Evolutionary conservation across 371 early-diverging fungal genomes (phyloP), one percentile per base, ranked within the genome.

Genomic region (Mucor indicus): DNA sequence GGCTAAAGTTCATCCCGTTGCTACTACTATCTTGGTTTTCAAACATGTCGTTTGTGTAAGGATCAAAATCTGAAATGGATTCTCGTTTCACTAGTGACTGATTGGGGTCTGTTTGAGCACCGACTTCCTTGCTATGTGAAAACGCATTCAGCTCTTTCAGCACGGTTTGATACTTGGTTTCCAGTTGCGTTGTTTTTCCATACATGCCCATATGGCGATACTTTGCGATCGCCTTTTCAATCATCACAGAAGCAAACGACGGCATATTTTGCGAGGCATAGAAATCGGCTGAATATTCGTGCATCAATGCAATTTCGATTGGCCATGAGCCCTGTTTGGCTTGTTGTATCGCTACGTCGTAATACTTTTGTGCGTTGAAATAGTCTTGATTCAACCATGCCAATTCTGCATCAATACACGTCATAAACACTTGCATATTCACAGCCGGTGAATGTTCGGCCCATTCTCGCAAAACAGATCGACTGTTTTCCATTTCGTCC

Each of bases 331-430:
- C 70, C 12, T 55, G 36, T 22, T 64, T 64, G 7, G 70, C 72
- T 47, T 65, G 55, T 9, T 60, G 57, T 22, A 76, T 67, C 0
- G 72, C 65, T 8, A 43, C 37, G 23, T 76, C 71, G 25, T 64
- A 76, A 4, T 64, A 29, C 17, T 59, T 48, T 29, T 68, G 69
- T 0, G 72, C 57, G 11, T 42, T 38, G 3, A 42, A 33, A 3
- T 61, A 48, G 6, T 75, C 49, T 1, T 31, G 15, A 0, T 57
- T 48, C 19, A 75, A 42, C 4, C 62, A 52, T 11, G 72, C 59
- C 3, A 75, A 38, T 33, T 75, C 75, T n/a, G 75, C 75, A 46
- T 75, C 67, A 16, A 73, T 64, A 12, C 57, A 48, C 20, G 60
- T 55, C 8, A 67, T 53, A 46, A 60, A 53, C 65, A 67, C 62